Evolutionary conservation across 768 basidiomycete species (phyloP).

Genomic region (Sistotremastrum suecicum): DNA sequence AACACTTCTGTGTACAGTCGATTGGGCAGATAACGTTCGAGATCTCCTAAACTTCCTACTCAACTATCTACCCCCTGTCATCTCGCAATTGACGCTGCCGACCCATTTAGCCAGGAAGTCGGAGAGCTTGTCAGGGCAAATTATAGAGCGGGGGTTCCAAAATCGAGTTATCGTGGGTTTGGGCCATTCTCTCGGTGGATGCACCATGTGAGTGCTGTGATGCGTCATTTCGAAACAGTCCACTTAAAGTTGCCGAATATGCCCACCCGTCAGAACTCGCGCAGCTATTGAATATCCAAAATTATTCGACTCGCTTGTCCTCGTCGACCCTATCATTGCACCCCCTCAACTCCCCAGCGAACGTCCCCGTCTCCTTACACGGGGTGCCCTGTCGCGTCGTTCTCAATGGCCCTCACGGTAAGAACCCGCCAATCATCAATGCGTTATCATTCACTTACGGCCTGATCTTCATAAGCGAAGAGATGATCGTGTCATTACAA

Average conservation of each 20-base stretch:
- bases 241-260: not conserved
- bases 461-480: conserved; percentile 37
- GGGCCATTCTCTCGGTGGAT: conserved; percentile 81
- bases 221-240: not conserved
- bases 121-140: conserved; percentile 22
- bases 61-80: conserved; percentile 42
- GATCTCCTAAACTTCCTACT: conserved; percentile 69
- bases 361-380: not conserved
- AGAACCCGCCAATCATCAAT: conserved; percentile 3
- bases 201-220: conserved; percentile 42
- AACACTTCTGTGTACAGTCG: conserved; percentile 27
- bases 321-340: conserved; percentile 67
- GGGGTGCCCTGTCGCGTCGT: conserved; percentile 42
- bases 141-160: conserved; percentile 33
- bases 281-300: conserved; percentile 49
- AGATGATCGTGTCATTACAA: conserved; percentile 29
- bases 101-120: conserved; percentile 39
- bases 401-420: conserved; percentile 51
- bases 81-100: conserved; percentile 25
- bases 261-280: conserved; percentile 31
- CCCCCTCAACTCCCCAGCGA: conserved; percentile 6
- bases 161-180: conserved; percentile 47
- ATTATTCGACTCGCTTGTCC: conserved; percentile 56
- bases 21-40: conserved; percentile 66
- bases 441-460: too few species aligned